Evolutionary conservation across 129 eudicot genomes (phyloP).

Genomic region (Solidago caesia): DNA sequence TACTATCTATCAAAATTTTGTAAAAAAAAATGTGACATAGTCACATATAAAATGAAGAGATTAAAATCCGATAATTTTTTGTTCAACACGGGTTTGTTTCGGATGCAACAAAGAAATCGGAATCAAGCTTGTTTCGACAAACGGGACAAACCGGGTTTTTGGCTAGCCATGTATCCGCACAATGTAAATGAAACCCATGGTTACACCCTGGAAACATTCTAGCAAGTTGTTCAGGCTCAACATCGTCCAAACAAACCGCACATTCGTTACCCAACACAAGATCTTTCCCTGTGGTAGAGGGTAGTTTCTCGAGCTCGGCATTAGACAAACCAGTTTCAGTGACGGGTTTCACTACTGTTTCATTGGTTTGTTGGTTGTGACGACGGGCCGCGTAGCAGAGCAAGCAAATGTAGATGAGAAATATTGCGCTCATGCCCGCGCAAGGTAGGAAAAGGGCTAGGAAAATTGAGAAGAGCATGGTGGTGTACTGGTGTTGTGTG

Average conservation of each 20-base stretch:
- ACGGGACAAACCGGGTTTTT: constrained; percentile 76
- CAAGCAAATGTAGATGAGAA: constrained; percentile 60
- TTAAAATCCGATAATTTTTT: not conserved
- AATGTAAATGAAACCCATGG: constrained; percentile 78
- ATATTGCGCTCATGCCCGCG: constrained; percentile 76
- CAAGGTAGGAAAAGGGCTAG: constrained; percentile 86
- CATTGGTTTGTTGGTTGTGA: constrained; percentile 13
- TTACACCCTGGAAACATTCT: constrained; percentile 85
- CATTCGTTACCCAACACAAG: constrained; percentile 67
- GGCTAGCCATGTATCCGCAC: constrained; percentile 85
- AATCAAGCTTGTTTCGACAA: constrained; percentile 63
- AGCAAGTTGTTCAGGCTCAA: constrained; percentile 62
- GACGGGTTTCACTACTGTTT: constrained; percentile 37
- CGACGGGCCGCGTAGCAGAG: constrained; percentile 55
- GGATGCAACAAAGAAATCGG: constrained; percentile 36
- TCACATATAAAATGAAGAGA: not conserved
- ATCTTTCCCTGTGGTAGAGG: constrained; percentile 61
- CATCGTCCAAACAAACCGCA: constrained; percentile 79
- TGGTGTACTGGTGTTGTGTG: not conserved
- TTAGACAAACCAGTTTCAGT: constrained; percentile 51
- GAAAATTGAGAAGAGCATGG: constrained; percentile 63
- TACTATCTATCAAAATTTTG: not conserved
- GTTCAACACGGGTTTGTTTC: constrained; percentile 55
- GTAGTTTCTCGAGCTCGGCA: constrained; percentile 63
- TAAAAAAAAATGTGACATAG: not conserved